Base-by-base conservation (phyloP, 2,329 filamentous ascomycete species). In the Alternaria triticina region DNA sequence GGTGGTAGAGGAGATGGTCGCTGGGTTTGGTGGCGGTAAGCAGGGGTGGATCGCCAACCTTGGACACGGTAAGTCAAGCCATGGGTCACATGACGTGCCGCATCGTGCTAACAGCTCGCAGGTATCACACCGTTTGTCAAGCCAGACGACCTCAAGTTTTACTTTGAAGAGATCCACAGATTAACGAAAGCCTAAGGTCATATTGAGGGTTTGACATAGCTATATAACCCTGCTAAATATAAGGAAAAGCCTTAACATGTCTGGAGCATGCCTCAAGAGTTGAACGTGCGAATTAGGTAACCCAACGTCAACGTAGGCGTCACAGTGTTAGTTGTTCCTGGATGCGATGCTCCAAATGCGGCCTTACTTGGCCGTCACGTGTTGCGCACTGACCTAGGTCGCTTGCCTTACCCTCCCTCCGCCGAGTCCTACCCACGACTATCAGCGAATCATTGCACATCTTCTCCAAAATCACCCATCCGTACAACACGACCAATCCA, bases 31-130 rank as follows among this genome's bases (percentile, higher is more conserved):
- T 64, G 89, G 90, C 66, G 91, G 91, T 58, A 95, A 94, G 81
- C 89, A 94, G 80, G 93, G 95, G 44, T 99, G 96, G 95, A 98
- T 99, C 72, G 93, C 92, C 51, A 99, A 99, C 79, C 86, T 99
- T 66, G 96, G 96, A 9, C 96, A 99, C 78, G 96, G 96, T 92
- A 86, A 75, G 89, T 64, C 80, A 15, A 36, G 13, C 13, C 10
- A n/a, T 33, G 30, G 25, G 13, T 30, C 27, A 30, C 11, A 9
- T 33, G 3, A 15, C 23, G 9, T 15, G 17, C 15, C 30, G 12
- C 28, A 6, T 11, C 9, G n/a, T 60, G n/a, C 72, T 77, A 65
- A 78, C 55, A 25, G 3, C 54, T 13, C 28, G 28, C 73, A 96
- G 93, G 93, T 65, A 94, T 99, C 68, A 99, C 96, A 30, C 96